phyloP scores from a whole-genome alignment of 2,329 filamentous ascomycete genomes.

The Arthrobotrys pseudoclavata region DNA sequence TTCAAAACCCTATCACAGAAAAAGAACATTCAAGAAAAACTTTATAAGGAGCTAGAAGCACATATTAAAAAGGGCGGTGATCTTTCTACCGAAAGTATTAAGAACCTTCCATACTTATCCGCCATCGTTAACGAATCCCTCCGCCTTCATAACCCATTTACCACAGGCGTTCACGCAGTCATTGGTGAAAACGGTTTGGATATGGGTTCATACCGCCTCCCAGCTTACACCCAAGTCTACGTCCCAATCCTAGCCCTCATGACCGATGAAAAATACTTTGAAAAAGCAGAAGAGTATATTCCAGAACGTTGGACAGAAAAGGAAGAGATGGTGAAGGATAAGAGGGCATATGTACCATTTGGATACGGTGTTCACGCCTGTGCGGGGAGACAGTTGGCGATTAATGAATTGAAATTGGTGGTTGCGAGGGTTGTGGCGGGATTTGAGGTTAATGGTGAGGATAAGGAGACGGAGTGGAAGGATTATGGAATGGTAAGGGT shows the following conservation, averaged over 20 bases:
- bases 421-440: slow-evolving; percentile 44
- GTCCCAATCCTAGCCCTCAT: slow-evolving; percentile 69
- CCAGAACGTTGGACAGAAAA: slow-evolving; percentile 68
- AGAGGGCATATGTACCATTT: slow-evolving; percentile 48
- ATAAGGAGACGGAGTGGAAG: slow-evolving; percentile 44
- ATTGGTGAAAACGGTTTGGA: slow-evolving; percentile 68
- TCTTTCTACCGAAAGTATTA: slow-evolving; percentile 38
- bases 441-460: slow-evolving; percentile 43
- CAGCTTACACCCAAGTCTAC: slow-evolving; percentile 67
- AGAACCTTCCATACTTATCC: slow-evolving; percentile 69
- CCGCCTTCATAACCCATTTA: slow-evolving; percentile 70
- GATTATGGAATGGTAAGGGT: slow-evolving; percentile 49
- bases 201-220: slow-evolving; percentile 67
- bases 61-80: slow-evolving; percentile 44
- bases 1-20: slow-evolving; percentile 29
- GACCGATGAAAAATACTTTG: slow-evolving; percentile 68
- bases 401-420: slow-evolving; percentile 50
- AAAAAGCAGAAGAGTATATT: slow-evolving; percentile 67
- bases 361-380: slow-evolving; percentile 51
- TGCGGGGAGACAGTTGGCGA: slow-evolving; percentile 56
- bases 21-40: slow-evolving; percentile 39
- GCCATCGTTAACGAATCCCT: slow-evolving; percentile 72
- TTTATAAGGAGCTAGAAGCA: slow-evolving; percentile 38
- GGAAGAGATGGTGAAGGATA: slow-evolving; percentile 41
- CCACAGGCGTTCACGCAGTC: slow-evolving; percentile 69